Conservation (phyloP, 2,329 filamentous ascomycete species). For the Colletotrichum godetiae region DNA sequence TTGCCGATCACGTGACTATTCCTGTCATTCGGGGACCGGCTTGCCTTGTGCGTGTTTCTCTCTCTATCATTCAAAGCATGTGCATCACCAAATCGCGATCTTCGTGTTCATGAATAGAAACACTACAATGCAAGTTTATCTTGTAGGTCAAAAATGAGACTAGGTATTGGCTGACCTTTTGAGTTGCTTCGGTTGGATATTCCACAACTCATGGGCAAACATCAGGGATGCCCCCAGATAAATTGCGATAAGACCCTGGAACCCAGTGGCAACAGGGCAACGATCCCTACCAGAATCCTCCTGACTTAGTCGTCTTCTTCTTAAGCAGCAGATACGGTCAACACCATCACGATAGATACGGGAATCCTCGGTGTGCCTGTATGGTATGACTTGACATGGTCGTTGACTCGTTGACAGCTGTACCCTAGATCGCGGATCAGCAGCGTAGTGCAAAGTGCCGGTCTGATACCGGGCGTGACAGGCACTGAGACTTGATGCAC, state of each 20-base stretch:
- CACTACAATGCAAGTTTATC: constrained; percentile 5
- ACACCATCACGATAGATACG: constrained; percentile 1
- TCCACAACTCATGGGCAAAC: background rate
- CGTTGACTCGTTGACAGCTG: constrained; percentile 2
- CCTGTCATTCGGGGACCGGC: background rate
- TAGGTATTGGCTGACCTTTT: background rate
- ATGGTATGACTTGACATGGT: background rate
- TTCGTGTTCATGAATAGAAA: background rate
- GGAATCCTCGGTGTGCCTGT: background rate
- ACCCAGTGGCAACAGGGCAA: too few relatives aligned
- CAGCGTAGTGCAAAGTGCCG: background rate
- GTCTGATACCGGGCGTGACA: background rate
- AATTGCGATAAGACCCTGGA: background rate
- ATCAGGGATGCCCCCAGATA: background rate
- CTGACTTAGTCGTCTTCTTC: background rate
- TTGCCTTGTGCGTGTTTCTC: background rate
- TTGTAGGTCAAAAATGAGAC: background rate
- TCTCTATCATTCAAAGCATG: background rate
- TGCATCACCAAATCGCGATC: background rate
- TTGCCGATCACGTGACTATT: constrained; percentile 25
- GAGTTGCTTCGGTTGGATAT: background rate
- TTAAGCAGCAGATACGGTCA: background rate
- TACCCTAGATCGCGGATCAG: background rate
- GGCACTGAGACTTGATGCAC: background rate
- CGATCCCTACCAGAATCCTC: background rate